Evolutionary conservation across 2,329 filamentous ascomycete species (phyloP).

Genomic region (Aspergillus sp.): DNA sequence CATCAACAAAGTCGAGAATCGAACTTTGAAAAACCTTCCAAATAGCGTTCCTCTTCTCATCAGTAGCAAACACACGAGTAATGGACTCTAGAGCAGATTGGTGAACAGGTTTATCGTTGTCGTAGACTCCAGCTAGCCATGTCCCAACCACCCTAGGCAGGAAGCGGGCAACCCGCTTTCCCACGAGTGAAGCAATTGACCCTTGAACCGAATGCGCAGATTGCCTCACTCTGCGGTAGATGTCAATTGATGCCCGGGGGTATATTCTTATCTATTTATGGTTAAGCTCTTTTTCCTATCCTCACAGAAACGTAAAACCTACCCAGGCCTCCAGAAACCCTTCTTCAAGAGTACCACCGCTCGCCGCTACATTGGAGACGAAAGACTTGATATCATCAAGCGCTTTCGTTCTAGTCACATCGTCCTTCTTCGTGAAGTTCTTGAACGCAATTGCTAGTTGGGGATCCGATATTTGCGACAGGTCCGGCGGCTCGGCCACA

Average conservation of each 20-base stretch:
- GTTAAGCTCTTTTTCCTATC: slow-evolving; percentile 10
- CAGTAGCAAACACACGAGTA: slow-evolving; percentile 70
- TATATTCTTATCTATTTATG: slow-evolving; percentile 72
- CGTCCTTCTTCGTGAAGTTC: slow-evolving; percentile 88
- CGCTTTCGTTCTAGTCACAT: slow-evolving; percentile 85
- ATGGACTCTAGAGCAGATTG: slow-evolving; percentile 77
- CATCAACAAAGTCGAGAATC: slow-evolving; percentile 78
- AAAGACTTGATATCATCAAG: slow-evolving; percentile 78
- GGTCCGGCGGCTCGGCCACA: slow-evolving; percentile 79
- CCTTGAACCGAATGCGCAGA: slow-evolving; percentile 76
- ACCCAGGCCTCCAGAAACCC: slow-evolving; percentile 87
- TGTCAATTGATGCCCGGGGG: slow-evolving; percentile 86
- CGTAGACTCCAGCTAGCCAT: slow-evolving; percentile 90
- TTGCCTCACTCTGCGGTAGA: slow-evolving; percentile 82
- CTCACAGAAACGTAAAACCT: slow-evolving; percentile 35
- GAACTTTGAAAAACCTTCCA: slow-evolving; percentile 78
- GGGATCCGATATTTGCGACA: slow-evolving; percentile 73
- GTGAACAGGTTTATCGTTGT: slow-evolving; percentile 75
- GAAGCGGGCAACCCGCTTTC: slow-evolving; percentile 80
- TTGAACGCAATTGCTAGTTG: slow-evolving; percentile 89
- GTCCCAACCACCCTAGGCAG: slow-evolving; percentile 76
- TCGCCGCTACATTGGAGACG: slow-evolving; percentile 55
- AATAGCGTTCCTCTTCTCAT: slow-evolving; percentile 74
- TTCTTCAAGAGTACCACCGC: slow-evolving; percentile 69
- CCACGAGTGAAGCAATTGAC: slow-evolving; percentile 56